phyloP scores from a whole-genome alignment of 257 asterid species.

The Apocynum venetum region DNA sequence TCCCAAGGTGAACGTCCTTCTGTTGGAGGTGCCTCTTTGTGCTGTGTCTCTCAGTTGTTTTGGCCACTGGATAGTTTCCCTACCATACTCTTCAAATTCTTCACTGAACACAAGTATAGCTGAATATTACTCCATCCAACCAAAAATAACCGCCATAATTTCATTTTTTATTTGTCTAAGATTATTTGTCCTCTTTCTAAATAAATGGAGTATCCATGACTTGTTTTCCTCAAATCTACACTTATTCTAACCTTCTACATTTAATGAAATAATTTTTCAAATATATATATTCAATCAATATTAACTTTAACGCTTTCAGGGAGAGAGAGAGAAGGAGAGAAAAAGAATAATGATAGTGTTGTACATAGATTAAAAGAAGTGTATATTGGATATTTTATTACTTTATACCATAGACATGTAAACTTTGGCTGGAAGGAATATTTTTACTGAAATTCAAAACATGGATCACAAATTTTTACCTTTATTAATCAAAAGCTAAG shows the following conservation, averaged over 20 bases:
- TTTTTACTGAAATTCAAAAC: no score
- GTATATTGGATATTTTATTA: no score
- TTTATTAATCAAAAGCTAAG: no score
- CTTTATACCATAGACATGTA: no score
- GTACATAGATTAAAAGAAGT: no score
- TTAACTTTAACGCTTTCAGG: no score
- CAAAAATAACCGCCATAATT: neutral
- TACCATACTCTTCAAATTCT: slow-evolving; percentile 51
- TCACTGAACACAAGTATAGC: slow-evolving; percentile 51
- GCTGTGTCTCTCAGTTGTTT: slow-evolving; percentile 42
- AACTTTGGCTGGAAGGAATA: no score
- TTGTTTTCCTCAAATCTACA: neutral
- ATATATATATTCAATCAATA: no score
- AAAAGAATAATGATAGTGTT: no score
- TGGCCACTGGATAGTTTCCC: slow-evolving; percentile 49
- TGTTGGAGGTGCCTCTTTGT: slow-evolving; percentile 19
- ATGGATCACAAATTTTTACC: no score
- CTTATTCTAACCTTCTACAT: neutral
- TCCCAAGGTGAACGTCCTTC: slow-evolving; percentile 53
- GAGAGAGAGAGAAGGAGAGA: no score
- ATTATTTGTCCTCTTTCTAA: neutral
- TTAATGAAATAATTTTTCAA: neutral
- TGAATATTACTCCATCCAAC: neutral
- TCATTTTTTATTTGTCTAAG: neutral
- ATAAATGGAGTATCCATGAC: neutral